Evolutionary conservation across 1,284 basidiomycete genomes (phyloP).

Genomic region (Leccinum cinnamomeum): DNA sequence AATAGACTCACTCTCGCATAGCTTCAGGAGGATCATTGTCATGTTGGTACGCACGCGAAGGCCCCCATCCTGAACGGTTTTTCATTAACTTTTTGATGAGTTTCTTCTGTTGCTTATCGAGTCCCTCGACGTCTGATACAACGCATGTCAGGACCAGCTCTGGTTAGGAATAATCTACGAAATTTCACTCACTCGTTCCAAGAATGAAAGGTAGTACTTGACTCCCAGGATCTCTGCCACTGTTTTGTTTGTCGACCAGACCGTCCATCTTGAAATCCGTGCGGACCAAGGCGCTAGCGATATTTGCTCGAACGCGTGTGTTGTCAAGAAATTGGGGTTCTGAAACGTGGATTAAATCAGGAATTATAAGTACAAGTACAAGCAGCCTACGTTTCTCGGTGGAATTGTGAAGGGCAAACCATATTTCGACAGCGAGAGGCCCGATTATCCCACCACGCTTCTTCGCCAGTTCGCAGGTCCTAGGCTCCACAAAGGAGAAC

Average conservation of each 20-base stretch:
- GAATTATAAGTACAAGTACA: neutral
- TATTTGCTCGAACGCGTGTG: neutral
- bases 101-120: constrained; percentile 2
- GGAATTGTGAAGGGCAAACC: neutral
- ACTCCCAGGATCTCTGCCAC: neutral
- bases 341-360: neutral
- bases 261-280: neutral
- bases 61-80: neutral
- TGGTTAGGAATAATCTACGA: neutral
- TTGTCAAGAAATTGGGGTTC: neutral
- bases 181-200: neutral
- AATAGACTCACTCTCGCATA: constrained; percentile 14
- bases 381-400: neutral
- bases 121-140: constrained; percentile 6
- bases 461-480: neutral
- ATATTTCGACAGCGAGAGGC: neutral
- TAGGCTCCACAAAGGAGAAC: neutral
- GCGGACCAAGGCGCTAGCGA: neutral
- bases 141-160: neutral
- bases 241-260: neutral
- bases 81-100: constrained; percentile 13
- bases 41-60: constrained; percentile 19
- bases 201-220: neutral
- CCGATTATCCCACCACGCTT: neutral
- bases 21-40: constrained; percentile 21